phyloP scores from a whole-genome alignment of 75 land plant genomes.

The Adiantum capillusveneris region DNA sequence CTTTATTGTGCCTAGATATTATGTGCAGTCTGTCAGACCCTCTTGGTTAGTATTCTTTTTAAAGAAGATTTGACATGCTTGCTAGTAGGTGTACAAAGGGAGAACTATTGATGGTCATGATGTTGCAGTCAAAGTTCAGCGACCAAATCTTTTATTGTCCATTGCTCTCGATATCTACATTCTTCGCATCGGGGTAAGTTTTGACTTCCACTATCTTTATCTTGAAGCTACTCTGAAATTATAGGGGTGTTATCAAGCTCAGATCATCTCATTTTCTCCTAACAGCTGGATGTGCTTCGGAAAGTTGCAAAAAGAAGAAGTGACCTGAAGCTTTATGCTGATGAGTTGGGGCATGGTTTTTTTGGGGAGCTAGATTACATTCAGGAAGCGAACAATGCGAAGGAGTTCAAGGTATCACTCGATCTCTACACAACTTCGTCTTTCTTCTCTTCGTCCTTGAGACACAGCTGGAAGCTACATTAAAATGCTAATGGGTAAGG shows the following conservation, averaged over 20 bases:
- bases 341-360: constrained; percentile 90
- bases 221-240: no score
- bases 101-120: constrained; percentile 62
- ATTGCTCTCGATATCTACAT: constrained; percentile 88
- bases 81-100: constrained; percentile 72
- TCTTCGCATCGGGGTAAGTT: constrained; percentile 79
- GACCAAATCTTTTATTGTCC: constrained; percentile 68
- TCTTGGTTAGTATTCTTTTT: neutral
- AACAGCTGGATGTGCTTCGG: constrained; percentile 62
- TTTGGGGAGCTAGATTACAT: constrained; percentile 89
- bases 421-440: no score
- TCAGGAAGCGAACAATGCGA: constrained; percentile 77
- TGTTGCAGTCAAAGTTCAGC: constrained; percentile 97
- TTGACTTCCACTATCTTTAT: neutral
- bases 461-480: neutral
- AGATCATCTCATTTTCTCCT: no score
- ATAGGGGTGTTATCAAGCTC: no score
- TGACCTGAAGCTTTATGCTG: constrained; percentile 75
- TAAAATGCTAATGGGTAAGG: neutral
- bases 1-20: no score
- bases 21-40: no score
- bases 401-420: constrained; percentile 55
- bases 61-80: constrained; percentile 3
- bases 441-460: no score
- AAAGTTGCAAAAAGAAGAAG: constrained; percentile 70